These are phyloP conservation scores for Bromus sterilis DNA, from an alignment of 176 grass and related monocot genomes.

Conservation along the genomic window DNA sequence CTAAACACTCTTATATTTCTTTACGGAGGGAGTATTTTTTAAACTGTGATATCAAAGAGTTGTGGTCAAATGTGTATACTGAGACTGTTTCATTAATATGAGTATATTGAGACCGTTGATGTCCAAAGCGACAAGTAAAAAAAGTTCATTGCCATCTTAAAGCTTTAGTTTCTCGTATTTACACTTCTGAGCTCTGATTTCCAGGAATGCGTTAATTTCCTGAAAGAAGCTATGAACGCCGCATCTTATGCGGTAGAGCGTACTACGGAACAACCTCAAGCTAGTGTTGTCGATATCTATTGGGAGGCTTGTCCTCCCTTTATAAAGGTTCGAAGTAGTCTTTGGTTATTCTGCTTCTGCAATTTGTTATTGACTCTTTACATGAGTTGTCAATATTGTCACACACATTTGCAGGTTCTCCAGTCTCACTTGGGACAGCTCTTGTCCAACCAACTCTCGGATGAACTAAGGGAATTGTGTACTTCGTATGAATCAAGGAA, in stretches of 20 bases:
- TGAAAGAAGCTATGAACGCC: constrained; percentile 49
- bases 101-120: neutral
- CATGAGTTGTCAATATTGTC: neutral
- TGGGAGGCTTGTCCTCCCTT: constrained; percentile 57
- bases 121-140: neutral
- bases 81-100: neutral
- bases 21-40: too few species aligned
- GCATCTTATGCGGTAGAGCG: constrained; percentile 24
- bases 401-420: constrained; percentile 43
- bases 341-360: constrained; percentile 3
- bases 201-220: constrained; percentile 58
- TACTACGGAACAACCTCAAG: constrained; percentile 23
- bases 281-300: constrained; percentile 31
- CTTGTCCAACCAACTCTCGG: constrained; percentile 38
- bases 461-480: constrained; percentile 57
- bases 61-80: neutral
- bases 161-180: neutral
- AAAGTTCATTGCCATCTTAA: constrained; percentile 2
- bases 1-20: too few species aligned
- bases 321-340: constrained; percentile 39
- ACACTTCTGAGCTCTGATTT: neutral
- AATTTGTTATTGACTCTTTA: neutral
- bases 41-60: neutral
- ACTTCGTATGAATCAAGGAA: constrained; percentile 29
- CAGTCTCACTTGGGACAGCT: constrained; percentile 50